These are phyloP conservation scores for Umbelopsis sp. DNA, from an alignment of 192 early-diverging fungal genomes.

Conservation along the genomic window DNA sequence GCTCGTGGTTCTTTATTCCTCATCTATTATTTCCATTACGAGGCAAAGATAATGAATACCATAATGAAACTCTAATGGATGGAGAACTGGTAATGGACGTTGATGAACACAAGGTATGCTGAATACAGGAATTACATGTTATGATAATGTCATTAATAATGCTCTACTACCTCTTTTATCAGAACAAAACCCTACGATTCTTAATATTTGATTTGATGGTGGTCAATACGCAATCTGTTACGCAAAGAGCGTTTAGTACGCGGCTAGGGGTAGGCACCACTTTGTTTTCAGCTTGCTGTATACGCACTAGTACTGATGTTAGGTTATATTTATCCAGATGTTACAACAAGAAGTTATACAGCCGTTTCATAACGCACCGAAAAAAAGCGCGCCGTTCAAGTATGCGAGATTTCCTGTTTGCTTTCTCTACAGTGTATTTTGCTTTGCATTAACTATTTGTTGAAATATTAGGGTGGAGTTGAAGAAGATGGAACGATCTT, in stretches of 20 bases:
- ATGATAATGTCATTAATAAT: neutral
- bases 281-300: neutral
- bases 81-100: slow-evolving; percentile 73
- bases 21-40: slow-evolving; percentile 57
- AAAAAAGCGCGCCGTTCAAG: slow-evolving; percentile 60
- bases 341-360: slow-evolving; percentile 63
- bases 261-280: slow-evolving; percentile 61
- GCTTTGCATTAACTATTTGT: neutral
- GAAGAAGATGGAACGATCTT: slow-evolving; percentile 60
- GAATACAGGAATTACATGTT: neutral
- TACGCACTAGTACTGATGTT: neutral
- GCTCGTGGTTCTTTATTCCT: slow-evolving; percentile 61
- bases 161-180: neutral
- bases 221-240: slow-evolving; percentile 57
- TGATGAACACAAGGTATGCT: slow-evolving; percentile 50
- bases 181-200: slow-evolving; percentile 51
- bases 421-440: neutral
- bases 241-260: slow-evolving; percentile 60
- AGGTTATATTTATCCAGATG: slow-evolving; percentile 46
- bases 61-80: slow-evolving; percentile 74
- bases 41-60: slow-evolving; percentile 47
- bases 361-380: slow-evolving; percentile 52
- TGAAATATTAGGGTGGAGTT: slow-evolving; percentile 47
- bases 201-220: slow-evolving; percentile 68
- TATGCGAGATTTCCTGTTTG: slow-evolving; percentile 27